A percentile compares a stretch with the other conserved stretches of the same genome.
Evolutionary conservation across 1,139 yeast genomes (phyloP).

Genomic region (Saccharomyces hybrid): DNA sequence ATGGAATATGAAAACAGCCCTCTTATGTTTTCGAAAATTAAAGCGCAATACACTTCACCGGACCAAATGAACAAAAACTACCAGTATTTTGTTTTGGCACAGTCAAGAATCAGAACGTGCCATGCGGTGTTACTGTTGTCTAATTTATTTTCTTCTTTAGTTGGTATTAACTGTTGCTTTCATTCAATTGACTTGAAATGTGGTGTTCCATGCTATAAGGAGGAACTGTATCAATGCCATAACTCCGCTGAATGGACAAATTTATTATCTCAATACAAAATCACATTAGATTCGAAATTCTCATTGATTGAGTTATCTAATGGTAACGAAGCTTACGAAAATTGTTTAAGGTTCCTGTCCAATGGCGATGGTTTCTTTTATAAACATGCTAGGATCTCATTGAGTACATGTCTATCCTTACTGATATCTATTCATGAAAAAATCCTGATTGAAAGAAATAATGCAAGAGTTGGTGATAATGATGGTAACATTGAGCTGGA

Average conservation of each 20-base stretch:
- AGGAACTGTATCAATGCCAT: constrained; percentile 60
- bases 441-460: constrained; percentile 46
- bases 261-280: constrained; percentile 30
- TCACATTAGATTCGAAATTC: constrained; percentile 41
- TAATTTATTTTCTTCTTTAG: constrained; percentile 59
- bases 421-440: constrained; percentile 68
- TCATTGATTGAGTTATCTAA: constrained; percentile 49
- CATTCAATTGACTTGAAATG: constrained; percentile 53
- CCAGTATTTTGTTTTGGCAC: constrained; percentile 71
- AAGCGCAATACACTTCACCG: constrained; percentile 29
- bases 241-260: constrained; percentile 52
- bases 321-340: constrained; percentile 45
- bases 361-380: constrained; percentile 36
- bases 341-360: constrained; percentile 43
- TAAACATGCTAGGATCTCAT: constrained; percentile 39
- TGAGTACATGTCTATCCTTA: constrained; percentile 53
- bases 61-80: constrained; percentile 44
- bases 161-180: constrained; percentile 53
- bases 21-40: constrained; percentile 29
- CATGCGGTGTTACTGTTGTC: constrained; percentile 71
- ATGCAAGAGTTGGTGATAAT: constrained; percentile 21
- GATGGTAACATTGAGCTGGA: constrained; percentile 32
- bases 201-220: constrained; percentile 61
- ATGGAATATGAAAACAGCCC: constrained; percentile 30
- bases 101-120: constrained; percentile 77